A percentile compares a stretch with the other conserved stretches of the same genome.
Conservation (phyloP, 202 grass and related monocot species). For the Saccharum hybrid region DNA sequence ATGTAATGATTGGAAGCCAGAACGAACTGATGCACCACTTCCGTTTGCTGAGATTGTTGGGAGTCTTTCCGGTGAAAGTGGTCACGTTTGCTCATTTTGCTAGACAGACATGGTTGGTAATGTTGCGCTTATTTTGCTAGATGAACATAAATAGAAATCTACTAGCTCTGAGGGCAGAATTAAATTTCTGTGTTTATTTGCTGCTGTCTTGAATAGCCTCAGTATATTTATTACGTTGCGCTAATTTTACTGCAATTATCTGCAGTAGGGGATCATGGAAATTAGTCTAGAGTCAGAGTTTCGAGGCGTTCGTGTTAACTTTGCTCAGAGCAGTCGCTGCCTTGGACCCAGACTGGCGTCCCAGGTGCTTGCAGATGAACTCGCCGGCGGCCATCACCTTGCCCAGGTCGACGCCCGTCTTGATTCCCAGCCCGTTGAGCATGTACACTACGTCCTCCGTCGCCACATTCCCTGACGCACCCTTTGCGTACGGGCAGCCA, state of each 20-base stretch:
- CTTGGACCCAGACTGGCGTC: slow-evolving; percentile 73
- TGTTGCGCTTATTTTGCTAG: not conserved
- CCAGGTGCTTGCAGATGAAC: slow-evolving; percentile 72
- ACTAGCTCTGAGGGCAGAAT: not conserved
- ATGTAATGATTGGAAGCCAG: not conserved
- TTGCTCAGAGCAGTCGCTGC: slow-evolving; percentile 62
- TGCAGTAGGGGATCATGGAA: not conserved
- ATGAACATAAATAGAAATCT: not conserved
- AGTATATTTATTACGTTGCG: not conserved
- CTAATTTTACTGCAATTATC: not conserved
- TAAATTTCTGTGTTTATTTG: not conserved
- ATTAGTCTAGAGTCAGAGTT: slow-evolving; percentile 44
- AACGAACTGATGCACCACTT: not conserved
- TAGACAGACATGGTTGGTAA: not conserved
- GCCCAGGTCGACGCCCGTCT: slow-evolving; percentile 59
- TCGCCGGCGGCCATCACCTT: slow-evolving; percentile 85
- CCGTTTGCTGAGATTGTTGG: not conserved
- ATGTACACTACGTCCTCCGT: slow-evolving; percentile 91
- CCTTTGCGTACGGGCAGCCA: slow-evolving; percentile 86
- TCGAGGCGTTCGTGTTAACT: slow-evolving; percentile 48
- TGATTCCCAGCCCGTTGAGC: slow-evolving; percentile 77
- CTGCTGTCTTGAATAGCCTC: not conserved
- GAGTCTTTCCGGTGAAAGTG: not conserved
- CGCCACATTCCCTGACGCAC: slow-evolving; percentile 81
- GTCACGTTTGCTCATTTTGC: not conserved